Evolutionary conservation across 352 stramenopile species (phyloP), one percentile per base, ranked within the genome.

Genomic region (Pythium biforme): DNA sequence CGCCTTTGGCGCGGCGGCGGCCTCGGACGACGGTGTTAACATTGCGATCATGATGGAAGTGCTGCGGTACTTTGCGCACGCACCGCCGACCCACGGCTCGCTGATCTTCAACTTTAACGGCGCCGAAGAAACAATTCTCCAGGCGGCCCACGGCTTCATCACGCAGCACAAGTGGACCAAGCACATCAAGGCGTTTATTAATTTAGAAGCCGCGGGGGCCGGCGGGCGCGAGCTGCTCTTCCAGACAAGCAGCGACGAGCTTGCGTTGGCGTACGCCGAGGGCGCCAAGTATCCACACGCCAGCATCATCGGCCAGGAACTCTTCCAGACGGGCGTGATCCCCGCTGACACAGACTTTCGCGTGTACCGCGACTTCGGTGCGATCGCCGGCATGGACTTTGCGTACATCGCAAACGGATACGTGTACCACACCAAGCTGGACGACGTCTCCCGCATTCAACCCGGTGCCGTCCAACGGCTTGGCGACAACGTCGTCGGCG

Each of bases 31-130:
- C 33, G 83, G 83, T 19, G 83, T 92, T 0, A 92, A 88, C 58
- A 83, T 92, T 33, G 83, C 83, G 17, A 90, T 90, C 61, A 90
- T 92, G 83, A 72, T 92, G 49, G 83, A 92, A 29, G 41, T 90
- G 25, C 59, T 92, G 48, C 69, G 81, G 26, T 52, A 78, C 15
- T 77, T 76, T 40, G 66, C 81, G 19, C 53, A 72, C 8, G n/a
- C 70, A 20, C 79, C 80, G 26, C 81, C 79, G 0, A 62, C 62
- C 49, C 65, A 86, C 41, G 74, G 71, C 23, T 80, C 81, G 14
- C 55, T 92, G 4, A 70, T 92, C 17, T 92, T 92, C 70, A 92
- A 89, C 48, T 92, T 92, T 59, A 92, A 92, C 50, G 83, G 83
- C 33, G 83, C 81, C 0, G 81, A 92, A 57, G 83, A 92, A 54